A percentile compares a stretch with the other conserved stretches of the same genome.
These are phyloP conservation scores for Neurospora sublineolata DNA, from an alignment of 495 filamentous ascomycete genomes.

Conservation along the genomic window DNA sequence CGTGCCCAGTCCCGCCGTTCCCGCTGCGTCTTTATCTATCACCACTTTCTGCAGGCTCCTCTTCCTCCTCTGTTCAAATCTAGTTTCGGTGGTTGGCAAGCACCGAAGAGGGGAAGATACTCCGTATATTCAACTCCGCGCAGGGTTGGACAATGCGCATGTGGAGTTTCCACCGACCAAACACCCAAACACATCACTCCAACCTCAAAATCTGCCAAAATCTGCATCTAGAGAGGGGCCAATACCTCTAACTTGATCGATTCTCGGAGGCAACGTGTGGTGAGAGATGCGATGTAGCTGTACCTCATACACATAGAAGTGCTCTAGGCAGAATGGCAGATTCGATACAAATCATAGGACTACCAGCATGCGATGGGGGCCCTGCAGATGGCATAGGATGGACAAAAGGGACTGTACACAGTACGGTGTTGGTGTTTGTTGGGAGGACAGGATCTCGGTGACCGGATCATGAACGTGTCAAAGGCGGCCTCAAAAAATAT, in stretches of 20 bases:
- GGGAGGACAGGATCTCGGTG: neutral
- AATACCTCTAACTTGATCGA: neutral
- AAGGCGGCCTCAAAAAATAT: neutral
- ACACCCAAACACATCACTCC: neutral
- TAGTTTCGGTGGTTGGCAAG: neutral
- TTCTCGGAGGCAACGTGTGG: neutral
- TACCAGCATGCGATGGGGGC: neutral
- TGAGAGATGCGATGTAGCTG: neutral
- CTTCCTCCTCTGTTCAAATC: neutral
- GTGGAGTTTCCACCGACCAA: neutral
- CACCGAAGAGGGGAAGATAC: neutral
- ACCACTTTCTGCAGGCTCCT: neutral
- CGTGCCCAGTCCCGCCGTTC: neutral
- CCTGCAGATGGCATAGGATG: neutral
- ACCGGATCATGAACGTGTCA: neutral
- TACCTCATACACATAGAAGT: neutral
- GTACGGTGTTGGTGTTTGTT: neutral
- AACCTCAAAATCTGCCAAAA: neutral
- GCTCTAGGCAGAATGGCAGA: neutral
- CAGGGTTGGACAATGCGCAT: neutral
- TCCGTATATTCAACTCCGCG: neutral
- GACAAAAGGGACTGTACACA: neutral
- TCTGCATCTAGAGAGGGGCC: neutral
- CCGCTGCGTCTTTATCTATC: neutral
- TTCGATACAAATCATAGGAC: neutral